Base-by-base conservation (phyloP, 164 flowering plant species). In the Hamamelis virginiana region DNA sequence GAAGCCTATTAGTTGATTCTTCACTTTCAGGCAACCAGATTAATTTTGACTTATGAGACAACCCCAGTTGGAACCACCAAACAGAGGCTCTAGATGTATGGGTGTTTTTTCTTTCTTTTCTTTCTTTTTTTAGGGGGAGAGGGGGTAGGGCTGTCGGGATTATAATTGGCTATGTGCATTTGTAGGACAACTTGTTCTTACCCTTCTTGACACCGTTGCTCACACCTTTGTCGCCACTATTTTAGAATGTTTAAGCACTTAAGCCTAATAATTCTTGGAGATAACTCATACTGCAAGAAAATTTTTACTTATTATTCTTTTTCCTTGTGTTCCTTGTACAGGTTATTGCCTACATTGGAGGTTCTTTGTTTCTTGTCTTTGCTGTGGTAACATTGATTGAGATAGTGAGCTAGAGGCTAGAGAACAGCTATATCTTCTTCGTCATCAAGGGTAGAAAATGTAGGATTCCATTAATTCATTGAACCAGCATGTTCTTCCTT, bases 321-420 rank as follows among this genome's bases (percentile, higher is more conserved):
- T 55, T 60, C 69, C 27, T 47, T 25, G 14, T 58, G 19, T 59
- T 45, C 48, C 21, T 69, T 68, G 27, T 59, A 45, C 83, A 91
- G 97, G 86, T 78, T 19, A 84, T 94, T 65, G 89, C 94, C 11
- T 92, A 91, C 65, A 67, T 82, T 23, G 96, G 98, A 74, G 98
- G 98, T 23, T 69, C 83, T 71, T 95, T 94, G 66, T 94, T 92
- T 73, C 97, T 94, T 4, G 87, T 89, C 70, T 94, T 92, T 69
- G 98, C 97, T 0, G 87, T 78, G 0, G 85, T 87, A 44, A 94
- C 98, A 41, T 60, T 92, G 76, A 28, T 85, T 65, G 97, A 91
- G 80, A 92, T 92, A 33, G 80, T 90, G 16, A 80, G 12, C 52
- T 89, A 81, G 70, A 70, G 48, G 45, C 23, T 61, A 50, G 47